Conservation (phyloP, 805 yeast genomes). For the Lipomyces sp. region DNA sequence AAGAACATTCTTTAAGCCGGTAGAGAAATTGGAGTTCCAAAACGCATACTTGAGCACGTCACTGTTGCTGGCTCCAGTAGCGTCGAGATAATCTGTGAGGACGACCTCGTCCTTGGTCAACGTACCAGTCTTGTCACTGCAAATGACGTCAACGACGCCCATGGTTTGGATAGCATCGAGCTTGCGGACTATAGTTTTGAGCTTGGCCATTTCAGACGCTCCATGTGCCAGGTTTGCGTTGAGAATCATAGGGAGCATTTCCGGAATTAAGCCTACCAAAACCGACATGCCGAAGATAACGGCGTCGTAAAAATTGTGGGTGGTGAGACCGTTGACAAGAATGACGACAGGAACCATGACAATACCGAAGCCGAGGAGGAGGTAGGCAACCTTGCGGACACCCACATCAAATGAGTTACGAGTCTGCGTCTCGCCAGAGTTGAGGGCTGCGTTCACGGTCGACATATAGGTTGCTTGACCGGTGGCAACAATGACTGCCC, state of each 20-base stretch:
- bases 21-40: slow-evolving; percentile 31
- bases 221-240: slow-evolving; percentile 37
- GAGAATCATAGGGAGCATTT: slow-evolving; percentile 38
- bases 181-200: slow-evolving; percentile 37
- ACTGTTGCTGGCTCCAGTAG: slow-evolving; percentile 19
- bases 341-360: slow-evolving; percentile 38
- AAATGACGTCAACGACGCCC: slow-evolving; percentile 38
- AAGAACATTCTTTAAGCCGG: slow-evolving; percentile 35
- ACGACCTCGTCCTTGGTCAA: slow-evolving; percentile 48
- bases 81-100: slow-evolving; percentile 25
- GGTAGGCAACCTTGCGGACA: slow-evolving; percentile 37
- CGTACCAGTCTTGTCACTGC: slow-evolving; percentile 59
- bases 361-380: slow-evolving; percentile 35
- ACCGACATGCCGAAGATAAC: slow-evolving; percentile 37
- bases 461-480: slow-evolving; percentile 35
- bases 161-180: slow-evolving; percentile 40
- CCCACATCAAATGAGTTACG: slow-evolving; percentile 38
- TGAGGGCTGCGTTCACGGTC: slow-evolving; percentile 38
- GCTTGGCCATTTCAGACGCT: slow-evolving; percentile 39
- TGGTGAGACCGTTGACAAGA: slow-evolving; percentile 36
- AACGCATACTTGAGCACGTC: slow-evolving; percentile 32
- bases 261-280: slow-evolving; percentile 36
- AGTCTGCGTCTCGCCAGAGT: slow-evolving; percentile 37
- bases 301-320: slow-evolving; percentile 36
- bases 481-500: slow-evolving; percentile 33